Conservation (phyloP, 768 basidiomycete genomes). For the Trametes cinnabarina region DNA sequence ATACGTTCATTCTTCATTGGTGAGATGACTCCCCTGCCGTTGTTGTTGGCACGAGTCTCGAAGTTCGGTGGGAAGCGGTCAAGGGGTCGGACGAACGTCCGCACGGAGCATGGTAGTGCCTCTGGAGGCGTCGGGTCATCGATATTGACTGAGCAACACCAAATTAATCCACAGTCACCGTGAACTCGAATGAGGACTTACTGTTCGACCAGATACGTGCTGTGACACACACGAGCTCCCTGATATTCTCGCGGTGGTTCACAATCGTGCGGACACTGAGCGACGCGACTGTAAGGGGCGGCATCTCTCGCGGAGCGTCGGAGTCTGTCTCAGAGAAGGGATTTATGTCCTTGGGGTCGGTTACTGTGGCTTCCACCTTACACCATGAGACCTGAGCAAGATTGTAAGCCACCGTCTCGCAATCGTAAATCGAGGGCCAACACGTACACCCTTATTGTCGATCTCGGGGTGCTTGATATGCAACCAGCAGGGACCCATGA, state of each 20-base stretch:
- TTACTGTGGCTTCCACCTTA: constrained; percentile 82
- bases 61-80: constrained; percentile 85
- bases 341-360: constrained; percentile 85
- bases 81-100: constrained; percentile 88
- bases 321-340: constrained; percentile 74
- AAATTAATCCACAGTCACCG: not conserved
- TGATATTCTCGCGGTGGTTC: constrained; percentile 90
- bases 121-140: constrained; percentile 94
- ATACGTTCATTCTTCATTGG: constrained; percentile 81
- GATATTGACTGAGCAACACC: constrained; percentile 58
- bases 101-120: constrained; percentile 73
- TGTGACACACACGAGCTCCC: constrained; percentile 88
- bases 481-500: constrained; percentile 99
- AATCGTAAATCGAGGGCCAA: not conserved
- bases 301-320: constrained; percentile 71
- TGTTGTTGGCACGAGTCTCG: constrained; percentile 62
- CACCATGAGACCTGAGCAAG: constrained; percentile 87
- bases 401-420: not conserved
- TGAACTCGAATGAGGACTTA: constrained; percentile 28
- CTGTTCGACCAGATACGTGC: constrained; percentile 80
- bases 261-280: constrained; percentile 86
- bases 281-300: constrained; percentile 89
- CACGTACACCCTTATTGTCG: constrained; percentile 74
- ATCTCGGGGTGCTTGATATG: constrained; percentile 74
- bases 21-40: constrained; percentile 65